Base-by-base conservation (phyloP, 1,284 basidiomycete species). In the Cryptococcus sp. region DNA sequence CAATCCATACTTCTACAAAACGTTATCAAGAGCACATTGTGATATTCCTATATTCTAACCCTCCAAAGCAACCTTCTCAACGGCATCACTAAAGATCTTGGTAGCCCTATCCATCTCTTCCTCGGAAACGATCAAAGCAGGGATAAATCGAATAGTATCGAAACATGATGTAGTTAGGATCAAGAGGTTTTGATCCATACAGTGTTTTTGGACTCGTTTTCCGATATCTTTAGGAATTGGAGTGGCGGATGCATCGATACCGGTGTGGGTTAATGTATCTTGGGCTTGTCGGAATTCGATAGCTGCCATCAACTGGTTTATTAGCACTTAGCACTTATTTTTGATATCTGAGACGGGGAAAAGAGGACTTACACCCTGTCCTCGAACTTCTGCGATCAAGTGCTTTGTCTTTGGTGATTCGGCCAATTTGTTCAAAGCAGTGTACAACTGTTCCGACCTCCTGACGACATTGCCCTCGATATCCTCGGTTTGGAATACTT, bases 101-200 rank as follows among this genome's bases (percentile, higher is more conserved):
- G 78, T 77, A 1, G 83, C 86, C 67, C 79, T 79, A 50, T 69
- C 76, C 70, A 87, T 78, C 66, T 88, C 83, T 60, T 78, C 79
- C 73, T 82, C 69, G 37, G 79, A 78, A 66, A 87, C 79, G 63
- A 83, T 83, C 57, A 88, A 70, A 46, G 86, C 78, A 9, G 86
- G 86, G 64, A 87, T 87, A 75, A 92, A 91, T 52, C 67, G 62
- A 61, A 74, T 75, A 7, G 72, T 73, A 62, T 75, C 72, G 50
- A 76, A 76, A 57, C 71, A 71, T 45, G 69, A 72, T 18, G 75
- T 76, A 39, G 74, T 75, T 48, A 76, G 63, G 53, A 91, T 82
- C 55, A 92, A 72, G 78, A 93, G 76, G 39, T 86, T 88, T 72
- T 87, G 85, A 70, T 90, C 87, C 54, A 90, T 78, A 73, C 90